Evolutionary conservation across 805 yeast species (phyloP).

Genomic region (Schwanniomyces yamadae): DNA sequence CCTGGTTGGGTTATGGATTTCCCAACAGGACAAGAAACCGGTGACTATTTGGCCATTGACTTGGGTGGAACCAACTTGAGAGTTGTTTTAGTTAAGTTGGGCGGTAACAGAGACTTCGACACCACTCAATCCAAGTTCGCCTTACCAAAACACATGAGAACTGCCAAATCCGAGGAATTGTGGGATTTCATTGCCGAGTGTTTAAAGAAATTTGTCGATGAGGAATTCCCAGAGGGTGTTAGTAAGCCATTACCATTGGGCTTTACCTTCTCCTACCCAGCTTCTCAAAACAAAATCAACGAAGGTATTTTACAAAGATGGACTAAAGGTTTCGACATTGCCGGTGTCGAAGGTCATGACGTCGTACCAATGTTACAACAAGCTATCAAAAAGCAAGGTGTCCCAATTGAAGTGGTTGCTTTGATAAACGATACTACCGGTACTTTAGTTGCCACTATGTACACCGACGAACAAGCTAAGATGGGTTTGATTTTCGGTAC

Average conservation of each 20-base stretch:
- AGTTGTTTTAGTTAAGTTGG: constrained; percentile 81
- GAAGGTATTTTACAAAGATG: constrained; percentile 88
- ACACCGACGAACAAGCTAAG: constrained; percentile 82
- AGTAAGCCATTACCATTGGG: constrained; percentile 72
- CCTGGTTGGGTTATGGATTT: constrained; percentile 94
- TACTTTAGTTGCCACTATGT: constrained; percentile 92
- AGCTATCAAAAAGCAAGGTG: constrained; percentile 59
- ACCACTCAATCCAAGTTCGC: constrained; percentile 83
- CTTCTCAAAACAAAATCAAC: constrained; percentile 78
- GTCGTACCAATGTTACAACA: constrained; percentile 88
- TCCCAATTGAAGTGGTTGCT: constrained; percentile 87
- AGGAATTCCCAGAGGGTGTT: constrained; percentile 68
- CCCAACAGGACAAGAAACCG: constrained; percentile 90
- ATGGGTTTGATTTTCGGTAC: constrained; percentile 98
- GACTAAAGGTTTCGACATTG: constrained; percentile 97
- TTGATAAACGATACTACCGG: constrained; percentile 97
- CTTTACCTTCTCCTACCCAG: constrained; percentile 93
- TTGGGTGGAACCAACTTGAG: constrained; percentile 97
- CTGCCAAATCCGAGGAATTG: constrained; percentile 71
- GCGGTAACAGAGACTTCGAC: constrained; percentile 82
- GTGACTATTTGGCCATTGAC: constrained; percentile 89
- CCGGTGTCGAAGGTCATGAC: constrained; percentile 89
- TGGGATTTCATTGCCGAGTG: constrained; percentile 86
- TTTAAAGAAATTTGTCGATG: constrained; percentile 65
- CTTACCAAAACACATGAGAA: constrained; percentile 75